Evolutionary conservation across 2,329 filamentous ascomycete species (phyloP).

Genomic region (Amphichorda felina): DNA sequence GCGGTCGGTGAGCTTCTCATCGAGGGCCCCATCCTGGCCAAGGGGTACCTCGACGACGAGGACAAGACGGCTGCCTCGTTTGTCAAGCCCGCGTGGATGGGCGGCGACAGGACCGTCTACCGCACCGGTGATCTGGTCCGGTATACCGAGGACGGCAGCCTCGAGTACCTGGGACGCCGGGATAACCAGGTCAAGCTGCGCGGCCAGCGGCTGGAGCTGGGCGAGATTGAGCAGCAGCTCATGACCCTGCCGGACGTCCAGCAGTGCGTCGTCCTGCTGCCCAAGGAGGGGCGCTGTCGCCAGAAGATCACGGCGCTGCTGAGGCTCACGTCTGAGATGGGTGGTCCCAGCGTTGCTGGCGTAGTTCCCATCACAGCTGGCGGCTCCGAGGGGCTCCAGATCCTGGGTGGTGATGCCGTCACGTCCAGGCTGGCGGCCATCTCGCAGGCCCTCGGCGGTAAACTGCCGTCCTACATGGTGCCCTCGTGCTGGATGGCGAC

Average conservation of each 20-base stretch:
- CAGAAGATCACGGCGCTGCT: no score
- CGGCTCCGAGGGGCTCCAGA: no score
- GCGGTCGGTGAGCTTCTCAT: constrained; percentile 13
- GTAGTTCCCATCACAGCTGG: no score
- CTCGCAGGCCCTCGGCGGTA: no score
- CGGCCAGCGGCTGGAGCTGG: constrained; percentile 3
- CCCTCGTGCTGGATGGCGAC: not conserved
- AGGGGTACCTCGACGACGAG: constrained; percentile 10
- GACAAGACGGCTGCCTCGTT: constrained; percentile 13
- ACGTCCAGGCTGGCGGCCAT: no score
- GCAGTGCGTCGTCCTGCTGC: no score
- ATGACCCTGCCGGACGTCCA: no score
- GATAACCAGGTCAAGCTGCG: constrained; percentile 5
- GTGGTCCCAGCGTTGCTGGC: no score
- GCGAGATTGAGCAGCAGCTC: constrained; percentile 3
- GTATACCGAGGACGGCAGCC: constrained; percentile 25
- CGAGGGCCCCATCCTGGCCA: constrained; percentile 12
- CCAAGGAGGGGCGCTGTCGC: no score
- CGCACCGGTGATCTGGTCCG: constrained; percentile 33
- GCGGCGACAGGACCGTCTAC: constrained; percentile 18
- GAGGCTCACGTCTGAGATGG: no score
- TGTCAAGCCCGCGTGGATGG: constrained; percentile 24
- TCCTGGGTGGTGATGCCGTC: no score
- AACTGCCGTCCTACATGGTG: constrained; percentile 3
- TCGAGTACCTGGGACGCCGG: constrained; percentile 36